Percentiles rank a stretch among this genome's conserved stretches.
These are phyloP conservation scores for Hepatocystis sp. DNA, from an alignment of 169 alveolate genomes.

Conservation along the genomic window DNA sequence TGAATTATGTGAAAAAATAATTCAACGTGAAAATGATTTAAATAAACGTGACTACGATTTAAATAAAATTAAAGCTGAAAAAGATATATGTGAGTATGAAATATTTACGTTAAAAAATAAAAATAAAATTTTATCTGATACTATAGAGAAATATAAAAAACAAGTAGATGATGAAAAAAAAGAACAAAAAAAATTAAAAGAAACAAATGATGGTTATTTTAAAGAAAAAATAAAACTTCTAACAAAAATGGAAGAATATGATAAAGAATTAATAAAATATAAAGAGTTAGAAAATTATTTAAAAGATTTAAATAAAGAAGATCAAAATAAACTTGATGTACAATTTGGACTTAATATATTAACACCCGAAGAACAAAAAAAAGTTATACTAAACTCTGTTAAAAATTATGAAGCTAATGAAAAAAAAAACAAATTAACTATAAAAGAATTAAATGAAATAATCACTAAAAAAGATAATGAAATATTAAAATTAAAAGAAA, in stretches of 20 bases:
- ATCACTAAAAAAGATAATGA: conserved; percentile 19
- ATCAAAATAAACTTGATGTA: conserved; percentile 37
- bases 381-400: conserved; percentile 45
- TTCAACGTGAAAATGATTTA: too few species aligned
- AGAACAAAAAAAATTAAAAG: conserved; percentile 59
- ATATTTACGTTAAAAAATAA: conserved; percentile 62
- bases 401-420: conserved; percentile 13
- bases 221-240: conserved; percentile 52
- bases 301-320: conserved; percentile 62
- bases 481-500: conserved; percentile 49
- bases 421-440: conserved; percentile 18
- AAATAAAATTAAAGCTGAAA: conserved; percentile 48
- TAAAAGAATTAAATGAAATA: conserved; percentile 29
- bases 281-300: conserved; percentile 46
- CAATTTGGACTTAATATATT: conserved; percentile 42
- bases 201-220: conserved; percentile 65
- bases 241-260: conserved; percentile 68
- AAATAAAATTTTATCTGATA: conserved; percentile 57
- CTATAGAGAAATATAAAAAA: conserved; percentile 24
- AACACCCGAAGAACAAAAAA: conserved; percentile 51
- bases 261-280: conserved; percentile 61
- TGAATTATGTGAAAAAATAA: conserved; percentile 55
- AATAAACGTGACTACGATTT: conserved; percentile 34
- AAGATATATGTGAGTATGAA: conserved; percentile 40
- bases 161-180: conserved; percentile 35